phyloP scores from a whole-genome alignment of 1,284 basidiomycete species.

The Amylostereum areolatum region DNA sequence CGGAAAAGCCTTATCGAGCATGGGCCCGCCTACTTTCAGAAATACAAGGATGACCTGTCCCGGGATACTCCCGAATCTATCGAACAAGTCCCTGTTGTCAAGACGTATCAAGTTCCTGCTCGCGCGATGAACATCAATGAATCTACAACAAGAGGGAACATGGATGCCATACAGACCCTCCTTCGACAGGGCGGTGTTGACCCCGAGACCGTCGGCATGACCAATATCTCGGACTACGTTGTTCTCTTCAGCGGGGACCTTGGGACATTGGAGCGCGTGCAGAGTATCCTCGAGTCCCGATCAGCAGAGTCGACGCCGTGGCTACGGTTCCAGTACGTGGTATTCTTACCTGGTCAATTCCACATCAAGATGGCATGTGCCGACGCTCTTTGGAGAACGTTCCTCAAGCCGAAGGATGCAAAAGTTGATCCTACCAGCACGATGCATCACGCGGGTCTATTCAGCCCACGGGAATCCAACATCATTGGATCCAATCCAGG shows the following conservation, averaged over 20 bases:
- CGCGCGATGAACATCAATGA: slow-evolving; percentile 21
- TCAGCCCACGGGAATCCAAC: slow-evolving; percentile 23
- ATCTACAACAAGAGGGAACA: slow-evolving; percentile 20
- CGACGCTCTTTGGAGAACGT: slow-evolving; percentile 22
- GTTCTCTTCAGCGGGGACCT: slow-evolving; percentile 23
- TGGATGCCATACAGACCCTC: slow-evolving; percentile 16
- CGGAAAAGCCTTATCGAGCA: slow-evolving; percentile 15
- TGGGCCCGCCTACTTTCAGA: slow-evolving; percentile 19
- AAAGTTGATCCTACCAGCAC: slow-evolving; percentile 11
- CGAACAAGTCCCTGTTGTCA: slow-evolving; percentile 18
- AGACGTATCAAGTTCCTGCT: slow-evolving; percentile 20
- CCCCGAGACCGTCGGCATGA: background rate
- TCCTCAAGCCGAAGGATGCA: slow-evolving; percentile 5
- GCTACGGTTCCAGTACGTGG: slow-evolving; percentile 15
- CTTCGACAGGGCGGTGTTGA: slow-evolving; percentile 22
- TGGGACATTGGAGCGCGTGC: slow-evolving; percentile 15
- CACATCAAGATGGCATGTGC: slow-evolving; percentile 28
- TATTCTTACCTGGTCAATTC: slow-evolving; percentile 23
- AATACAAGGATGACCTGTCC: slow-evolving; percentile 13
- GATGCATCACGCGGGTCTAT: slow-evolving; percentile 14
- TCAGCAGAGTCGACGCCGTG: slow-evolving; percentile 14
- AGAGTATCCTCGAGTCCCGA: background rate
- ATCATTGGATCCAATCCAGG: slow-evolving; percentile 24
- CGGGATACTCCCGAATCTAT: slow-evolving; percentile 19
- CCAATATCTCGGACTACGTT: slow-evolving; percentile 15